Base-by-base conservation (phyloP, 129 eudicot genomes). In the Artemisia argyi region DNA sequence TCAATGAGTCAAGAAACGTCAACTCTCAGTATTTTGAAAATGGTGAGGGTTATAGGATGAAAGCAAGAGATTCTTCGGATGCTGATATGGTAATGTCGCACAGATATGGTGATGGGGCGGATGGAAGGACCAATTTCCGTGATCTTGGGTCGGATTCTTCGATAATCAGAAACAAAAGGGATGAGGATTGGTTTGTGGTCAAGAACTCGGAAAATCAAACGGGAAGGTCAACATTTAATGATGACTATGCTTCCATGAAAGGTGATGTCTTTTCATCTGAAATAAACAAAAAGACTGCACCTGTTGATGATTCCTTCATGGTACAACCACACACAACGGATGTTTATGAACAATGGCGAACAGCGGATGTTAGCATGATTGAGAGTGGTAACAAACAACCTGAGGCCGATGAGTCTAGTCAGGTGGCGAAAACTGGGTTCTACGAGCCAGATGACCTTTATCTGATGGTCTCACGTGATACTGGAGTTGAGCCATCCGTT, bases 221-320 rank as follows among this genome's bases (percentile, higher is more conserved):
- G 20, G 73, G 58, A 67, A 81, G 69, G 73, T 46, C 81, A 24
- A 59, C 82, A 58, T 81, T 87, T 44, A 67, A 39, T 74, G 85
- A 85, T 18, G 83, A 76, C 44, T 82, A 78, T 18, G 54, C 47
- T 16, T 47, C 76, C 39, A 78, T 79, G 77, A 81, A 69, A 68
- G 66, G 68, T 24, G 80, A 75, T 13, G 59, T 68, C 35, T 35
- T 71, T 55, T 72, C 65, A 22, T 79, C 69, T 47, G 90, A 85
- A 71, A 57, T 71, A 13, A 72, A 74, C 57, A 78, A 78, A 78
- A 83, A 76, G 58, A 62, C 48, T 18, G 78, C 75, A 44, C 79
- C 85, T 3, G 65, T 86, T 52, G 99, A 94, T 57, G 97, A 94
- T 81, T 94, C 99, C 5, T 80, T 94, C 80, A 94, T 94, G 85